Evolutionary conservation across 768 basidiomycete species (phyloP), one percentile per base, ranked within the genome.

Genomic region (Rhodotorula sphaerocarpa): DNA sequence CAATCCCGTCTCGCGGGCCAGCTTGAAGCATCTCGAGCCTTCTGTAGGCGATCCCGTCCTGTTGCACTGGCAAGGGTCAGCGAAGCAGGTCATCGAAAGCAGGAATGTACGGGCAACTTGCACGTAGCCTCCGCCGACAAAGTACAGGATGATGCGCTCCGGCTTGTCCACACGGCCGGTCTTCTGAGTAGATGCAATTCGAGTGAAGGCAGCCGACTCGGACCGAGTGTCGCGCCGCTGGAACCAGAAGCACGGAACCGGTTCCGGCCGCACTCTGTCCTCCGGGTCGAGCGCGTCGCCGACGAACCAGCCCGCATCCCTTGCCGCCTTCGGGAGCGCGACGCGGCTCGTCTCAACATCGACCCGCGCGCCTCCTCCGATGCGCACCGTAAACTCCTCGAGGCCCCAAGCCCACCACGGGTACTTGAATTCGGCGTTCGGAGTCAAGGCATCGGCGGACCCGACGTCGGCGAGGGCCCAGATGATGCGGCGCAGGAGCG

Each of bases 211-310:
- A n/a, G n/a, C n/a, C n/a, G n/a, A n/a, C n/a, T n/a, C n/a, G n/a
- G n/a, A n/a, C n/a, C n/a, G n/a, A n/a, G n/a, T n/a, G n/a, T 39
- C 50, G 21, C 42, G 42, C 28, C 58, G 33, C 25, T 67, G 55
- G 39, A 69, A 60, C 67, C 70, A 71, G n/a, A 69, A 71, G n/a
- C 54, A 30, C 34, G 67, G 61, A 28, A 71, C 59, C 6, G 34
- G 5, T 20, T 50, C 51, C 1, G 55, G n/a, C 21, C 30, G 42
- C 12, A 65, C 44, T 30, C 20, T 15, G 7, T 55, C 65, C 0
- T 16, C 23, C 30, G 69, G 64, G 43, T 66, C 65, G 10, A 48
- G 10, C 5, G 57, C 57, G 21, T 57, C 64, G 4, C 50, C 61
- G 27, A 18, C 27, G 15, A 71, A 30, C 58, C 66, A 65, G 18